Evolutionary conservation across 1,139 yeast species (phyloP).

Genomic region (Blastobotrys buckinghamii): DNA sequence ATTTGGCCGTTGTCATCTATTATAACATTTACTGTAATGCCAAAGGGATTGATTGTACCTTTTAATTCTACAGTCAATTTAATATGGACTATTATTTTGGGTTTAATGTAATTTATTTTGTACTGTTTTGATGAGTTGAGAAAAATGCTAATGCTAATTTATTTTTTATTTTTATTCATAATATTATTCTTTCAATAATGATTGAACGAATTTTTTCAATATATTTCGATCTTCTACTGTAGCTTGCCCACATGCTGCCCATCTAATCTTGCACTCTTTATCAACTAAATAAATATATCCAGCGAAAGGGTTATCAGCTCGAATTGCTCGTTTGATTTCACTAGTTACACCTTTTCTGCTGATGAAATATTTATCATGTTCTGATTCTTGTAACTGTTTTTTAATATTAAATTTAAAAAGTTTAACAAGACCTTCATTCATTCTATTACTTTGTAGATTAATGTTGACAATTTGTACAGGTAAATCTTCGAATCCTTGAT

Average conservation of each 20-base stretch:
- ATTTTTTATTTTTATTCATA: neutral
- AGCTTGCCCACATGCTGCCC: constrained; percentile 90
- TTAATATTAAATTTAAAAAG: constrained; percentile 40
- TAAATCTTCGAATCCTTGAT: constrained; percentile 35
- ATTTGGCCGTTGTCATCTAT: constrained; percentile 36
- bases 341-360: constrained; percentile 56
- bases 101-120: constrained; percentile 19
- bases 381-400: constrained; percentile 37
- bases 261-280: constrained; percentile 64
- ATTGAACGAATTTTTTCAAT: constrained; percentile 56
- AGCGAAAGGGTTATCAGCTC: constrained; percentile 69
- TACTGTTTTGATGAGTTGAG: neutral
- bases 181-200: constrained; percentile 9
- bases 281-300: constrained; percentile 84
- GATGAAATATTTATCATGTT: constrained; percentile 58
- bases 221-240: constrained; percentile 54
- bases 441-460: constrained; percentile 63
- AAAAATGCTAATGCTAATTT: constrained; percentile 8
- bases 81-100: constrained; percentile 34
- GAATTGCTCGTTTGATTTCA: constrained; percentile 52
- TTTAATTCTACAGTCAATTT: constrained; percentile 32
- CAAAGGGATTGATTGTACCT: constrained; percentile 30
- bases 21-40: constrained; percentile 30
- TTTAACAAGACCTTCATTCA: constrained; percentile 60
- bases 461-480: constrained; percentile 66